phyloP scores from a whole-genome alignment of 2,329 filamentous ascomycete genomes.

The Diplodia sapinea region DNA sequence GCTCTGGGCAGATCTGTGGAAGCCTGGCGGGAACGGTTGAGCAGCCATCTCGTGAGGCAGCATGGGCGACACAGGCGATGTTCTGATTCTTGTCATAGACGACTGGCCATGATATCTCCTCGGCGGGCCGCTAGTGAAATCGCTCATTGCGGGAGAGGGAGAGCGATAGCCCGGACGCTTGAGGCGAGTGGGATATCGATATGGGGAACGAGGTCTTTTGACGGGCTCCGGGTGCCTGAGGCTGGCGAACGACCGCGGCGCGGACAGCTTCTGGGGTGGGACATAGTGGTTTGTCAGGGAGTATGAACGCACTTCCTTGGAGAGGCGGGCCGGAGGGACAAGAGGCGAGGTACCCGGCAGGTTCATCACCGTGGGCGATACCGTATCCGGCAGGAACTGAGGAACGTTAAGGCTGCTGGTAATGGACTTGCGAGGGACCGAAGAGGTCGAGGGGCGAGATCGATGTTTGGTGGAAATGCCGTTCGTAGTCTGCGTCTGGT shows the following conservation, averaged over 20 bases:
- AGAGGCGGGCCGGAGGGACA: constrained; percentile 37
- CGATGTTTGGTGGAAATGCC: constrained; percentile 44
- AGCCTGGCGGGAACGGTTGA: constrained; percentile 13
- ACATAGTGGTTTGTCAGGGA: constrained; percentile 49
- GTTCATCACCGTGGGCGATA: constrained; percentile 45
- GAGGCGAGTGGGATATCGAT: constrained; percentile 51
- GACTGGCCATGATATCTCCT: constrained; percentile 36
- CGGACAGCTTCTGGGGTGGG: constrained; percentile 46
- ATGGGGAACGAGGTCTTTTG: constrained; percentile 48
- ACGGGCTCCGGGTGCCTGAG: constrained; percentile 49
- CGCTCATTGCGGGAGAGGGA: constrained; percentile 53
- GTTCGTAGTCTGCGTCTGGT: constrained; percentile 51
- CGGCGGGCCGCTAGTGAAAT: constrained; percentile 39
- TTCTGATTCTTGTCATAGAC: constrained; percentile 38
- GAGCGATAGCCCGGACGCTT: constrained; percentile 51
- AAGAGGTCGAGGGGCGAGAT: constrained; percentile 49
- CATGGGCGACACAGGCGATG: constrained; percentile 17
- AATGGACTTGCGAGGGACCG: constrained; percentile 48
- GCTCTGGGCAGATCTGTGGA: constrained; percentile 15
- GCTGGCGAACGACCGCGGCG: constrained; percentile 53
- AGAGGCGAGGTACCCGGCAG: constrained; percentile 41
- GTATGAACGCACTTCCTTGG: constrained; percentile 50
- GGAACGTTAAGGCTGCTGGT: constrained; percentile 52
- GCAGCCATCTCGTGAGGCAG: constrained; percentile 19
- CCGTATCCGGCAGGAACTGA: constrained; percentile 47